Evolutionary conservation across 495 filamentous ascomycete species (phyloP), one percentile per base, ranked within the genome.

Genomic region (Pyrenopolyporus hunteri): DNA sequence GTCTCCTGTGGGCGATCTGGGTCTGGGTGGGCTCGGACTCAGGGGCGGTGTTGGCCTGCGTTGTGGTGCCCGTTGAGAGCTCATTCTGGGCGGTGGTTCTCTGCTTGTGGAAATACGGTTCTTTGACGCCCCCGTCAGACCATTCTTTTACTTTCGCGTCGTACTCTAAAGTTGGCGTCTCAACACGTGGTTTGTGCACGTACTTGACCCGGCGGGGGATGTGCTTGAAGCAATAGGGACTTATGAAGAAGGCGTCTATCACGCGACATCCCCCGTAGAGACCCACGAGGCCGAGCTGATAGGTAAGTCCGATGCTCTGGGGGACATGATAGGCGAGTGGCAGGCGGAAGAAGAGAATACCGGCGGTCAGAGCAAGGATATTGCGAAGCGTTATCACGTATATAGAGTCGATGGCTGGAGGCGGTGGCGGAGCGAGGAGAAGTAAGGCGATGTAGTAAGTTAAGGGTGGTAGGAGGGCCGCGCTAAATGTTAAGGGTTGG

Each of bases 301-400:
- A 64, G 4, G 60, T 64, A 5, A 64, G 60, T 19, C 60, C 60
- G 19, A 64, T 64, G 20, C 60, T 64, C 40, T 58, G 60, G 19
- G 60, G 60, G 9, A 58, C 54, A 37, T 64, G 54, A 17, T 64
- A 64, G 1, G 53, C 48, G 17, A 64, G 60, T 6, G 60, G 60
- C 2, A 64, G 17, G 9, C 60, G 54, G 20, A 64, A 64, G 47
- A 64, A 64, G 26, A 64, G 60, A 28, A 49, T 10, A 0, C 53
- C 60, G 3, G 60, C 40, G 16, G 36, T 36, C 5, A 64, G 32
- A n/a, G 60, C 60, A 40, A 64, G 53, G n/a, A 49, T 26, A 19
- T 64, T 64, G 13, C 60, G 60, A 37, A 54, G 22, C 23, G 16
- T 31, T n/a, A 29, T 44, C 8, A 54, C 22, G 11, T 54, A 53